phyloP scores from a whole-genome alignment of 805 yeast species.

The Yamadazyma philogaea region DNA sequence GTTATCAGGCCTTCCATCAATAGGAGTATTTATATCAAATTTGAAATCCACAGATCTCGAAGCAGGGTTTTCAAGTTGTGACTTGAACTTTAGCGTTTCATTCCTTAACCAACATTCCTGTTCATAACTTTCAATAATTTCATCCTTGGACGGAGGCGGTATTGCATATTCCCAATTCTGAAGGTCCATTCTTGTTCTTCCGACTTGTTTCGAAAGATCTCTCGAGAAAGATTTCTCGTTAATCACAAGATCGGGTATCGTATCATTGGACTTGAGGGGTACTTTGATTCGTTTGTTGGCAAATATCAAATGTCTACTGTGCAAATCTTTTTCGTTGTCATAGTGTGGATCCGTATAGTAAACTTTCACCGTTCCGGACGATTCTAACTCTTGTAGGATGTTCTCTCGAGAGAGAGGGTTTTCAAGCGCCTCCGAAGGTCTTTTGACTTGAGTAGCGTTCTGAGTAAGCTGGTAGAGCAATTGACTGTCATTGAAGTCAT shows the following conservation, averaged over 20 bases:
- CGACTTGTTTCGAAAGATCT: background rate
- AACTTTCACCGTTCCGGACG: constrained; percentile 46
- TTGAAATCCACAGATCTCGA: constrained; percentile 40
- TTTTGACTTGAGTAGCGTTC: background rate
- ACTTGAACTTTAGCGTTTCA: constrained; percentile 23
- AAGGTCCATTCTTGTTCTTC: background rate
- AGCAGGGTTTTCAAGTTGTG: constrained; percentile 52
- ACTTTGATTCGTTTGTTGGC: constrained; percentile 64
- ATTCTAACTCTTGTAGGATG: constrained; percentile 30
- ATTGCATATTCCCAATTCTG: constrained; percentile 44
- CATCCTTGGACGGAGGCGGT: constrained; percentile 47
- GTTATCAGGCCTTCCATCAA: constrained; percentile 34
- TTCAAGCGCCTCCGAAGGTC: background rate
- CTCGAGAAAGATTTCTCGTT: background rate
- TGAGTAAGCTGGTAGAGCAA: constrained; percentile 22
- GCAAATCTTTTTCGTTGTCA: constrained; percentile 50
- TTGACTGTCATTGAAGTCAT: constrained; percentile 10
- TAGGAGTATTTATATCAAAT: constrained; percentile 32
- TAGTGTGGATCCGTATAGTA: constrained; percentile 65
- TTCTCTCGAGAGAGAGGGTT: background rate
- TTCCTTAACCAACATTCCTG: constrained; percentile 13
- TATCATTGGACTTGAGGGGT: constrained; percentile 17
- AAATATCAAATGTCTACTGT: constrained; percentile 53
- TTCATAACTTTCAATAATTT: constrained; percentile 35
- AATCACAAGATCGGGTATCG: constrained; percentile 1